Conservation (phyloP, 2,329 filamentous ascomycete genomes). For the Pseudocercospora eumusae region DNA sequence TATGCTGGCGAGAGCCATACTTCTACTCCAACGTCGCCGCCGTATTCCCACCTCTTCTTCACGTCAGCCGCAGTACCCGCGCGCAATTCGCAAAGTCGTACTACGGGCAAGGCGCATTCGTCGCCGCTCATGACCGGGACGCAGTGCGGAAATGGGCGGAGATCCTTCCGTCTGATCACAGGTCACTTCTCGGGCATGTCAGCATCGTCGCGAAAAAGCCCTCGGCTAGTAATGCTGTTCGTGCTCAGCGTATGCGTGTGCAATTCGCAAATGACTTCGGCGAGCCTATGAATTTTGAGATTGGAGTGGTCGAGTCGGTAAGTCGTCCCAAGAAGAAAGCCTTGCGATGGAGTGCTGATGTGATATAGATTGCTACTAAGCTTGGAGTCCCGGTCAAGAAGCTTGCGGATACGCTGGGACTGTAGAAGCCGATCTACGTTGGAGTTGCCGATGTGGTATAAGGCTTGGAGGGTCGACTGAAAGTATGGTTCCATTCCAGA, state of each 20-base stretch:
- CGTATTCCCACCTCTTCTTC: conserved; percentile 4
- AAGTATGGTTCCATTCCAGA: too few species aligned
- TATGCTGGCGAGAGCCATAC: not conserved
- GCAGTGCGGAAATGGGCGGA: not conserved
- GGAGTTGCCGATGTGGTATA: not conserved
- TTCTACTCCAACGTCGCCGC: not conserved
- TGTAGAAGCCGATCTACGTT: not conserved
- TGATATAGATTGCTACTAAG: not conserved
- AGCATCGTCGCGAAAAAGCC: not conserved
- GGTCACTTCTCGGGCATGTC: not conserved
- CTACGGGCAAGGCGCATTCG: conserved; percentile 13
- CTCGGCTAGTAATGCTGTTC: not conserved
- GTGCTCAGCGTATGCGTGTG: not conserved
- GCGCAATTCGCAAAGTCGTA: conserved; percentile 30
- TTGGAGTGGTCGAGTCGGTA: not conserved
- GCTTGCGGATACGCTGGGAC: not conserved
- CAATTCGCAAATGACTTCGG: not conserved
- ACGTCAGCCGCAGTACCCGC: conserved; percentile 10
- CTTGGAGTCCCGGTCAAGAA: not conserved
- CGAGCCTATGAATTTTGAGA: not conserved
- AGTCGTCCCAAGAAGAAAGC: not conserved
- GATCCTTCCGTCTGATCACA: not conserved
- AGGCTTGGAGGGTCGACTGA: not conserved
- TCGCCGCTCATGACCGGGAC: not conserved
- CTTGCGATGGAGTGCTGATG: not conserved